Percentiles rank a stretch among this genome's conserved stretches.
These are phyloP conservation scores for Aspergillus ruber DNA, from an alignment of 2,329 filamentous ascomycete species.

Conservation along the genomic window DNA sequence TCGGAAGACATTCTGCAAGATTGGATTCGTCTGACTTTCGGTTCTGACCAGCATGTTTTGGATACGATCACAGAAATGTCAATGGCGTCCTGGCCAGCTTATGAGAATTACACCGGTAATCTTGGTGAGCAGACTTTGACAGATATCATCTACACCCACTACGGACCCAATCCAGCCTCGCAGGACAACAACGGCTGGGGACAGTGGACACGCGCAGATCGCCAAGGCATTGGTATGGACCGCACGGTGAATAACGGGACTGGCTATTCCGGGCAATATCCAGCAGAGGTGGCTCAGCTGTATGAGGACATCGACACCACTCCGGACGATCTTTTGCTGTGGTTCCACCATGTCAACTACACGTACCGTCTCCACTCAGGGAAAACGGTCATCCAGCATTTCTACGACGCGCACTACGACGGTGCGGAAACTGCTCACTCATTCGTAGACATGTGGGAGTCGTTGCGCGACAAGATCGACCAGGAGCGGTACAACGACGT, in stretches of 20 bases:
- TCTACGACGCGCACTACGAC: constrained; percentile 58
- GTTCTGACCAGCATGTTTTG: constrained; percentile 48
- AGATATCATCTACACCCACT: constrained; percentile 62
- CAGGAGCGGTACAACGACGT: constrained; percentile 53
- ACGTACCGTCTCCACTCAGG: constrained; percentile 56
- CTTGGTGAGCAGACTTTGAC: constrained; percentile 63
- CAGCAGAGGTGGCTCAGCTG: constrained; percentile 49
- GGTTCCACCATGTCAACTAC: constrained; percentile 70
- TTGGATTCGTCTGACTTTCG: constrained; percentile 64
- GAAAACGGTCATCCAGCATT: constrained; percentile 62
- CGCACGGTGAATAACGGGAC: constrained; percentile 63
- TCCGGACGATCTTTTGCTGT: constrained; percentile 61
- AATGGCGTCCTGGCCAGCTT: constrained; percentile 63
- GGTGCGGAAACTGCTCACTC: constrained; percentile 56
- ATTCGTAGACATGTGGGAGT: constrained; percentile 50
- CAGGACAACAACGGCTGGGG: constrained; percentile 65
- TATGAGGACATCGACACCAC: constrained; percentile 59
- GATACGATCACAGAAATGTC: constrained; percentile 57
- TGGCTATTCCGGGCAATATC: constrained; percentile 60
- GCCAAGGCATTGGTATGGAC: constrained; percentile 60
- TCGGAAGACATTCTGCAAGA: constrained; percentile 51
- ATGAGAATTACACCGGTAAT: constrained; percentile 66
- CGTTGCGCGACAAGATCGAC: constrained; percentile 53
- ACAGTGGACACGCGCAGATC: constrained; percentile 64
- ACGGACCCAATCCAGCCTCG: constrained; percentile 60